Base-by-base conservation (phyloP, 306 rosid species). In the Rosa persica region DNA sequence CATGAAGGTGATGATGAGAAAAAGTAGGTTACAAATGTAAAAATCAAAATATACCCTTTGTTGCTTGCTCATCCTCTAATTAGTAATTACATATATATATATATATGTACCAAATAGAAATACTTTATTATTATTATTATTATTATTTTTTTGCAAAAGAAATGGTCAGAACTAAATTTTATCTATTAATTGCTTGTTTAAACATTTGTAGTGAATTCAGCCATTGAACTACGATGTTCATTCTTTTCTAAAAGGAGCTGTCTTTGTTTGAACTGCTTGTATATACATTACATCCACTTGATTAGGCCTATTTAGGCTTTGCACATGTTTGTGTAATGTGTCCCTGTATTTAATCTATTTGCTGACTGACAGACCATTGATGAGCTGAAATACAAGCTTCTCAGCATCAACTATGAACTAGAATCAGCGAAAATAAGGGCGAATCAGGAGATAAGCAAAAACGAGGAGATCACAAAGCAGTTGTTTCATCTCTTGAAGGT, bases 341-440 rank as follows among this genome's bases (percentile, higher is more conserved):
- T 66, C 10, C 40, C 49, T 67, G 5, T 20, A 39, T 42, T 20
- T 10, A 19, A 5, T 19, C 19, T 17, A 9, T 69, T 66, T 54
- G 79, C 17, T 27, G 23, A 27, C 40, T 79, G 76, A 20, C 84
- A 92, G 93, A 81, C 55, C 43, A 38, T 80, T 65, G 88, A 78
- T 8, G 89, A 85, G 36, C 72, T 87, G 38, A 88, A 79, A 69
- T 60, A 83, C 77, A 88, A 73, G 66, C 90, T 85, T 38, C 51
- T 76, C 2, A 44, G 78, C 68, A 23, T 81, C 47, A 85, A 34
- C 13, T 73, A 85, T 62, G 91, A 88, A 78, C 75, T 84, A 17
- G 85, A 84, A 74, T 23, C 87, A 55, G 73, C 78, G 12, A 84
- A 71, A 84, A 67, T 77, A 79, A 85, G 81, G 78, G 87, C 80